Evolutionary conservation across 495 filamentous ascomycete species (phyloP).

Genomic region (Wilcoxina mikolae): DNA sequence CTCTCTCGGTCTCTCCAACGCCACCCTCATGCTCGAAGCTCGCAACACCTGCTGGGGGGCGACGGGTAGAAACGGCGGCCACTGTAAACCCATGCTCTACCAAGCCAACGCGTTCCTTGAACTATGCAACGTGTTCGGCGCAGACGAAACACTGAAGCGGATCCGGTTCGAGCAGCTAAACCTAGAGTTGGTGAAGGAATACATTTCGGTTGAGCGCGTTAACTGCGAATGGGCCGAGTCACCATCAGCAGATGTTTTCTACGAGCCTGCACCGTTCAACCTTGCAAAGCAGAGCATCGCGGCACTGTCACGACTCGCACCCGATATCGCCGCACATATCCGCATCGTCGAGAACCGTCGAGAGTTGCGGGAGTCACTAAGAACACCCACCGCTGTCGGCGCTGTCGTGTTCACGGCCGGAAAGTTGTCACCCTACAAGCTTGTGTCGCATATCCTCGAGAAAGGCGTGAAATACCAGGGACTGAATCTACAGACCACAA

Average conservation of each 20-base stretch:
- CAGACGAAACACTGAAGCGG: slow-evolving; percentile 9
- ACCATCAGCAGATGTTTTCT: slow-evolving; percentile 41
- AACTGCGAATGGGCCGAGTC: slow-evolving; percentile 46
- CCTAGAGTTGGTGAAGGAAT: slow-evolving; percentile 36
- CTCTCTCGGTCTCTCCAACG: neutral
- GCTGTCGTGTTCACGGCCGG: slow-evolving; percentile 38
- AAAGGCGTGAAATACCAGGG: slow-evolving; percentile 34
- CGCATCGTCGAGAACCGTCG: slow-evolving; percentile 24
- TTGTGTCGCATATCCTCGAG: slow-evolving; percentile 52
- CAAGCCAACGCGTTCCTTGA: slow-evolving; percentile 12
- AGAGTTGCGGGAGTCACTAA: slow-evolving; percentile 24
- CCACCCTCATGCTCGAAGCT: slow-evolving; percentile 56
- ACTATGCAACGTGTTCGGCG: slow-evolving; percentile 36
- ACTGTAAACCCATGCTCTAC: slow-evolving; percentile 54
- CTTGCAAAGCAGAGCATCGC: slow-evolving; percentile 33
- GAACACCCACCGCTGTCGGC: slow-evolving; percentile 33
- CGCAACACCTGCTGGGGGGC: slow-evolving; percentile 67
- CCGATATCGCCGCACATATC: slow-evolving; percentile 35
- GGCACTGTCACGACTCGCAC: slow-evolving; percentile 34
- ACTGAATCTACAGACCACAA: slow-evolving; percentile 55
- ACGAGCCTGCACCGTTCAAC: slow-evolving; percentile 35
- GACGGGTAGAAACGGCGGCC: slow-evolving; percentile 68
- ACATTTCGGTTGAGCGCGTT: slow-evolving; percentile 39
- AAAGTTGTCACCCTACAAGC: slow-evolving; percentile 64
- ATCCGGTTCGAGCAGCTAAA: slow-evolving; percentile 49